A percentile compares a stretch with the other conserved stretches of the same genome.
Evolutionary conservation across 306 rosid species (phyloP).

Genomic region (Lathyrus oleraceus): DNA sequence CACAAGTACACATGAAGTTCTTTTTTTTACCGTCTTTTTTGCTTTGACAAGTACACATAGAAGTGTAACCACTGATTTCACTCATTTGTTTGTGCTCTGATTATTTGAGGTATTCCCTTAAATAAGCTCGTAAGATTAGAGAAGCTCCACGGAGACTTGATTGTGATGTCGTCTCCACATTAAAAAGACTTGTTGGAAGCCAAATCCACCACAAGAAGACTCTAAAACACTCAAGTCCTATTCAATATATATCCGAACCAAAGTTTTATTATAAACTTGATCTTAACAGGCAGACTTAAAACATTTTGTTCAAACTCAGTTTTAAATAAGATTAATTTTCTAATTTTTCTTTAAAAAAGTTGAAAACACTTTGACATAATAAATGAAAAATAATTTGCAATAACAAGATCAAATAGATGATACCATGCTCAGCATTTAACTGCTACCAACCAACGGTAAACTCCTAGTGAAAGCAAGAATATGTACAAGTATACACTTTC

Average conservation of each 20-base stretch:
- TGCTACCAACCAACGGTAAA: neutral
- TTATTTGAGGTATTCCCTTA: conserved; percentile 17
- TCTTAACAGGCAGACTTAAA: neutral
- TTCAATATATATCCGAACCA: neutral
- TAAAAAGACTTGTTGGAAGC: conserved; percentile 28
- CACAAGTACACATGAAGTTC: no score
- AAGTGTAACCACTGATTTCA: conserved; percentile 2
- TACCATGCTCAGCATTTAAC: neutral
- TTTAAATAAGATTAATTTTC: neutral
- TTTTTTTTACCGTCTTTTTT: neutral
- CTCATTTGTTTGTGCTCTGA: neutral
- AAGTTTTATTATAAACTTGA: neutral
- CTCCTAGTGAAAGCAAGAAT: conserved; percentile 10
- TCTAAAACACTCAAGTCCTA: neutral
- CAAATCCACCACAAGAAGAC: conserved; percentile 11
- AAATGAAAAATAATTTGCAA: neutral
- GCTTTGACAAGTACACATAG: neutral
- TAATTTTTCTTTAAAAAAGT: neutral
- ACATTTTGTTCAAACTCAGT: neutral
- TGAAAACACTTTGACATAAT: neutral
- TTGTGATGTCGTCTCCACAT: conserved; percentile 22
- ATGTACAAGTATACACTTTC: conserved; percentile 57
- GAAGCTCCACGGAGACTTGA: conserved; percentile 18
- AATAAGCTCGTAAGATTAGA: conserved; percentile 16
- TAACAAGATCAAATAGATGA: neutral